Conservation (phyloP, 352 stramenopile genomes). For the Phytophthora macrochlamydospora region DNA sequence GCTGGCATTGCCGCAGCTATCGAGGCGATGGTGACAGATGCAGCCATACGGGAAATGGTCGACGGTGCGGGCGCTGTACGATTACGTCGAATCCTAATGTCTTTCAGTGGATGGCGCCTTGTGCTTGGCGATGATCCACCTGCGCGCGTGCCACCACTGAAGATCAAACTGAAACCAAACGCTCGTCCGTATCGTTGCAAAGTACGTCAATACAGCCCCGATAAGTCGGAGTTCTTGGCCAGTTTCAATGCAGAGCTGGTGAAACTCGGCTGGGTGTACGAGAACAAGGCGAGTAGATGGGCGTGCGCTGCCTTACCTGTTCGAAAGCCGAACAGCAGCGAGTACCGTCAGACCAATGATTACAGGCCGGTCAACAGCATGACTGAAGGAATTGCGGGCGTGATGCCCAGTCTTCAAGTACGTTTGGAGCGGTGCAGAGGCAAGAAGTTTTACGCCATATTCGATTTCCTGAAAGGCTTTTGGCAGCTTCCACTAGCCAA, state of each 20-base stretch:
- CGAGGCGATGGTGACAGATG: background rate
- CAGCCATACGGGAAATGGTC: background rate
- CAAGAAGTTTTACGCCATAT: slow-evolving; percentile 7
- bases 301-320: background rate
- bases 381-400: background rate
- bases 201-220: slow-evolving; percentile 4
- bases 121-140: no score
- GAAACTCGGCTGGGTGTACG: slow-evolving; percentile 1
- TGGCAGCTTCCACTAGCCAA: no score
- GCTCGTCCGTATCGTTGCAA: slow-evolving; percentile 1
- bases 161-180: slow-evolving; percentile 6
- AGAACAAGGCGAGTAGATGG: slow-evolving; percentile 11
- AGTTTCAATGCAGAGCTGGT: slow-evolving; percentile 5
- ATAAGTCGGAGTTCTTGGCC: background rate
- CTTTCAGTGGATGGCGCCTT: slow-evolving; percentile 1
- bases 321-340: slow-evolving; percentile 1
- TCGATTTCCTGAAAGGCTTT: background rate
- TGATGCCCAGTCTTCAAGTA: slow-evolving; percentile 7
- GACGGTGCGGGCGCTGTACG: background rate
- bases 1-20: background rate
- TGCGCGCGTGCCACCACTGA: background rate
- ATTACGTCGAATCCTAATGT: background rate
- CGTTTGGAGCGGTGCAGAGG: background rate
- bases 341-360: slow-evolving; percentile 1
- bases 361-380: background rate